Evolutionary conservation across 140 eudicot genomes (phyloP), one percentile per base, ranked within the genome.

Genomic region (Stevia rebaudiana): DNA sequence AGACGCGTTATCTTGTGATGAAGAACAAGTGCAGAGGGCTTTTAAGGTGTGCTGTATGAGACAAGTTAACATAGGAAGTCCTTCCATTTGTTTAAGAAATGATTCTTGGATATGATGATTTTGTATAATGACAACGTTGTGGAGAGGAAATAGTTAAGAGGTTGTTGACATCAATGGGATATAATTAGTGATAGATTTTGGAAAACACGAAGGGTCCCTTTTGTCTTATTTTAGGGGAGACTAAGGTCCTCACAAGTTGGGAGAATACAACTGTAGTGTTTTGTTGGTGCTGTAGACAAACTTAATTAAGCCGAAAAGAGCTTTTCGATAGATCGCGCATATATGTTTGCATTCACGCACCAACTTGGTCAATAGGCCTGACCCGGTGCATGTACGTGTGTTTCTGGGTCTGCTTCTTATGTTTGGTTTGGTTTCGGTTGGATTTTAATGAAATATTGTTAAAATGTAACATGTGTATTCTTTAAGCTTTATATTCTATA

Each of bases 61-160:
- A 77, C 95, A 85, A 68, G 80, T 74, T 47, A 85, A 82, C 84
- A 89, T 81, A 18, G 97, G 97, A 68, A 85, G 83, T 69, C 95
- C 91, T 67, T 88, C 96, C 96, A 88, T 88, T 82, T 68, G 65
- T 61, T 61, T 46, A 69, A 23, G 70, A 33, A 71, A 47, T 24
- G 54, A 63, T 47, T 37, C 39, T 55, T 74, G 61, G 46, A 67
- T n/a, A n/a, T n/a, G n/a, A n/a, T 68, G 74, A 19, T 58, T 57
- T 65, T 67, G 51, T 59, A 18, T 37, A 30, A 10, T 67, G 73
- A 67, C 65, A 54, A 63, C 48, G 67, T 75, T 69, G 35, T 56
- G 63, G 68, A 71, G 70, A 76, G 72, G 55, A 77, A 77, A 80
- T 64, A 17, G 33, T 4, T 28, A 4, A 72, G 72, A 74, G 74